These are phyloP conservation scores for Leptographium procerum DNA, from an alignment of 2,329 filamentous ascomycete genomes.

Conservation along the genomic window DNA sequence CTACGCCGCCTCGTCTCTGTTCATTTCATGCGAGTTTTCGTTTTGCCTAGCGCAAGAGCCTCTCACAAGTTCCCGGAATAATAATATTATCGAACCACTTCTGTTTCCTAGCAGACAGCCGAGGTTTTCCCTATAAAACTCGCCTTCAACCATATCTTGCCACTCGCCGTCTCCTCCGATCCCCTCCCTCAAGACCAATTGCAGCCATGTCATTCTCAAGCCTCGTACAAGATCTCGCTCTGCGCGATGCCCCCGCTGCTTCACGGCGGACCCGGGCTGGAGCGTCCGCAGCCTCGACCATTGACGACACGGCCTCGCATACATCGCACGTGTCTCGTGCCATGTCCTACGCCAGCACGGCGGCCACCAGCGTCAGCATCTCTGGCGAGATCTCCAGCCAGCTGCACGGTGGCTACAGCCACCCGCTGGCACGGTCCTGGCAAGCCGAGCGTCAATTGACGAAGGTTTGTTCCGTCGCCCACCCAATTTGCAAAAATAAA, in stretches of 20 bases:
- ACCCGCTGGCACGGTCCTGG: constrained; percentile 69
- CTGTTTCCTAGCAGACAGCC: not conserved
- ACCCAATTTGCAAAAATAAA: too few species aligned
- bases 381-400: constrained; percentile 70
- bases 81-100: not conserved
- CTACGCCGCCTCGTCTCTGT: not conserved
- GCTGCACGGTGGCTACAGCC: constrained; percentile 71
- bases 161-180: constrained; percentile 3
- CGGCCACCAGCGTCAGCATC: constrained; percentile 58
- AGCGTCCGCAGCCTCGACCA: constrained; percentile 36
- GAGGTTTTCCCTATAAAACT: not conserved
- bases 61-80: not conserved
- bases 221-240: constrained; percentile 52
- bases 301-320: constrained; percentile 48
- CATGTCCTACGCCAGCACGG: constrained; percentile 55
- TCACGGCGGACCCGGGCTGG: constrained; percentile 35
- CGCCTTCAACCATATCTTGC: not conserved
- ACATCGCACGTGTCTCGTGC: constrained; percentile 51
- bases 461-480: constrained; percentile 44
- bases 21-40: not conserved
- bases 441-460: constrained; percentile 77
- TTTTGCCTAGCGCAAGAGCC: not conserved
- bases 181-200: not conserved
- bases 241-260: constrained; percentile 38
- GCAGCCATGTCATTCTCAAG: constrained; percentile 53